These are phyloP conservation scores for Diplogelasinospora grovesii DNA, from an alignment of 495 filamentous ascomycete genomes.

Conservation along the genomic window DNA sequence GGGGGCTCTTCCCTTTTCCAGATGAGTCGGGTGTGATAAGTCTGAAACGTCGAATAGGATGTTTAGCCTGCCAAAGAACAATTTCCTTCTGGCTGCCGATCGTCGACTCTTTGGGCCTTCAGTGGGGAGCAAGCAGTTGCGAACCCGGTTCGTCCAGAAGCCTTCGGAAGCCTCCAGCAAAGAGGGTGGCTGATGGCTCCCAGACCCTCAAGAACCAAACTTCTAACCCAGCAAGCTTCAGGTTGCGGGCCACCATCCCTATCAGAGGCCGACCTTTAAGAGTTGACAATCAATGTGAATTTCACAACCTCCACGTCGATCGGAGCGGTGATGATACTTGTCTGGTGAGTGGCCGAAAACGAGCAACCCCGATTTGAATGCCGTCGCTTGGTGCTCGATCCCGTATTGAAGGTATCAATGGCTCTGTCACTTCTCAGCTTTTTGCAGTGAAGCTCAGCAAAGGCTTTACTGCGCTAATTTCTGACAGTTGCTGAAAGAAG, in stretches of 20 bases:
- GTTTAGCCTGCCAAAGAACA: constrained; percentile 13
- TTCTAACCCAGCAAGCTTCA: neutral
- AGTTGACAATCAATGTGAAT: neutral
- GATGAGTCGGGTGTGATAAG: constrained; percentile 20
- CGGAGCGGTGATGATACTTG: too few relatives aligned
- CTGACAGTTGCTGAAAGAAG: neutral
- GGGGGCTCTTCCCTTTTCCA: constrained; percentile 10
- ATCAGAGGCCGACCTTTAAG: neutral
- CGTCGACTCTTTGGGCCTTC: constrained; percentile 5
- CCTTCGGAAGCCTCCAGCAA: too few relatives aligned
- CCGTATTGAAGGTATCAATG: too few relatives aligned
- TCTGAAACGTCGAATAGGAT: constrained; percentile 20
- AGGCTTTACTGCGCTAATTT: neutral
- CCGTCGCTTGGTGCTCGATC: too few relatives aligned
- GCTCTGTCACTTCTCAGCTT: neutral
- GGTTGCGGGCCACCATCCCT: neutral
- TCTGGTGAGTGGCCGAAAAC: too few relatives aligned
- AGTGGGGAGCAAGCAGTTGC: neutral
- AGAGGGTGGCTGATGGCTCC: too few relatives aligned
- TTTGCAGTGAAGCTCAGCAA: neutral
- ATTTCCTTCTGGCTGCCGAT: constrained; percentile 27
- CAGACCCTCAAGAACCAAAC: neutral
- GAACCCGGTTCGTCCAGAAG: neutral
- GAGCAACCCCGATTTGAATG: too few relatives aligned
- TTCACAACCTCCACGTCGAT: too few relatives aligned